Percentiles rank a stretch among this genome's conserved stretches.
phyloP scores from a whole-genome alignment of 2,329 filamentous ascomycete species.

The Alternaria longipes region DNA sequence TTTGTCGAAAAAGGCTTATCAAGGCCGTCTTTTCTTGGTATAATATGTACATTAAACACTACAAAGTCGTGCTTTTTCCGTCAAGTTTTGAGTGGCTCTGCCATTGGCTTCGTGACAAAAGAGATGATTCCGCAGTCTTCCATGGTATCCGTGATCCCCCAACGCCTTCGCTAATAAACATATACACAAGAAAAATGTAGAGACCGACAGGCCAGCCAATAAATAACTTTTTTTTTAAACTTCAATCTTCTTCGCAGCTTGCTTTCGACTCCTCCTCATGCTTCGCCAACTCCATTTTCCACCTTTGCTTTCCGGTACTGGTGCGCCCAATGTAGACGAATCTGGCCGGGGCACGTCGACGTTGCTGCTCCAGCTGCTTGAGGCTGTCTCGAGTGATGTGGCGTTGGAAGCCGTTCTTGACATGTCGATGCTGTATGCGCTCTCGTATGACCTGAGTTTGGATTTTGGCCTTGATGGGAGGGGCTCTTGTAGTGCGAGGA shows the following conservation, averaged over 20 bases:
- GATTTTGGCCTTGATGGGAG: conserved; percentile 33
- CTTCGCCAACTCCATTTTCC: conserved; percentile 35
- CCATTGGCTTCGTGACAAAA: conserved; percentile 22
- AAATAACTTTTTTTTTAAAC: neutral
- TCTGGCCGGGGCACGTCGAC: conserved; percentile 41
- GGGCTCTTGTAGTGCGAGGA: conserved; percentile 37
- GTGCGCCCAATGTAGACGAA: conserved; percentile 42
- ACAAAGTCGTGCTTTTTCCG: conserved; percentile 2
- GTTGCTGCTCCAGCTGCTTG: conserved; percentile 22
- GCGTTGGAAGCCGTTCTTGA: conserved; percentile 37
- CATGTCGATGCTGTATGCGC: conserved; percentile 38
- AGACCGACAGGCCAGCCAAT: conserved; percentile 7
- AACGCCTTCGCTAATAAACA: conserved; percentile 33
- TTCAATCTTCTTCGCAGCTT: conserved; percentile 1
- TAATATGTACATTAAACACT: conserved; percentile 17
- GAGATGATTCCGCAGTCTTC: conserved; percentile 18
- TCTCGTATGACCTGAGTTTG: conserved; percentile 26
- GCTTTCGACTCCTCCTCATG: conserved; percentile 32
- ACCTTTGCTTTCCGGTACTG: conserved; percentile 21
- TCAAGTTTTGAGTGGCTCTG: neutral
- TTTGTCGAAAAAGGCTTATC: neutral
- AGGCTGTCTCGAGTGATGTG: conserved; percentile 21
- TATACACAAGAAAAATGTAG: conserved; percentile 13
- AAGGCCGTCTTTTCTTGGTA: conserved; percentile 2
- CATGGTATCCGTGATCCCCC: conserved; percentile 11